Base-by-base conservation (phyloP, 371 early-diverging fungal genomes). In the Mortierella sp. region DNA sequence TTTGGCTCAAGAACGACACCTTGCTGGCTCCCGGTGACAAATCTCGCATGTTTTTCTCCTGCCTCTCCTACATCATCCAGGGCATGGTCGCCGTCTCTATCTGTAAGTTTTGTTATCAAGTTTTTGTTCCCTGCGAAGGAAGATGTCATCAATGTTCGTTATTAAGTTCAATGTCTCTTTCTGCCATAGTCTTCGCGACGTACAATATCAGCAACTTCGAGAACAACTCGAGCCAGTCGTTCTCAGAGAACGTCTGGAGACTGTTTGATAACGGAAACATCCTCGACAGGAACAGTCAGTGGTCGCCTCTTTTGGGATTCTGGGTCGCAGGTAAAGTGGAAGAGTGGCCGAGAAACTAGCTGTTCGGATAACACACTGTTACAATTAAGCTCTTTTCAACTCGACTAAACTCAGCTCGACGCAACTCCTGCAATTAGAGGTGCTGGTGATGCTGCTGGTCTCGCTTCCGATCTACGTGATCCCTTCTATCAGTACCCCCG, bases 241-340 rank as follows among this genome's bases (percentile, higher is more conserved):
- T 63, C 4, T 63, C 63, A 14, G 34, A 78, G 24, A 84, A 84
- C 76, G 26, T 78, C 16, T 75, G 71, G 70, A 44, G 34, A 16
- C 57, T 84, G 54, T 54, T 84, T 28, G 84, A 84, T 45, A 48
- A 72, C 9, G 84, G 84, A 28, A 54, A 84, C 54, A 73, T 84
- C 70, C 68, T 84, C 28, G 63, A 58, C 70, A 68, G 84, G 26
- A 70, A 80, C 10, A 84, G 84, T 63, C 72, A 73, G 31, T 84
- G 84, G 84, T 80, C 81, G 14, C 84, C 84, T 48, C 71, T 84
- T 44, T 78, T 84, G 13, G 84, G 84, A 11, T 84, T 84, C 81
- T 80, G 80, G 77, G 78, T 84, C 8, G 84, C 84, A 76, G 84
- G 84, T 84, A 80, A 60, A 28, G 63, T 31, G 31, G 44, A 65